These are phyloP conservation scores for Epichloe amarillans DNA, from an alignment of 2,329 filamentous ascomycete species.

Conservation along the genomic window DNA sequence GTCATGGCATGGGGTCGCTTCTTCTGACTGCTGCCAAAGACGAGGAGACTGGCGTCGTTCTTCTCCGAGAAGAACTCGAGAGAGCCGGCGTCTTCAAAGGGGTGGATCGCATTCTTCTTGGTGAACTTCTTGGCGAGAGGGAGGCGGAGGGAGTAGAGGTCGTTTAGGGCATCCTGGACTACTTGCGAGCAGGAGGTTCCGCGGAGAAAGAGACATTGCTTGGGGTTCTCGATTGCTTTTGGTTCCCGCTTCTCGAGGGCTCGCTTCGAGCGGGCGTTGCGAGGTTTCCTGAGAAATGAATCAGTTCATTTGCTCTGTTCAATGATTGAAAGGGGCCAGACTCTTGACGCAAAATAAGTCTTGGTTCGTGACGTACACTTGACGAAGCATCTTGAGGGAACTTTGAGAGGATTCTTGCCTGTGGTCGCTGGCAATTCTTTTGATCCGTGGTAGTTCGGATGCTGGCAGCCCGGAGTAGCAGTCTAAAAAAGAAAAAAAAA, in stretches of 20 bases:
- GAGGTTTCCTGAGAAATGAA: slow-evolving; percentile 37
- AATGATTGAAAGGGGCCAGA: too few species aligned
- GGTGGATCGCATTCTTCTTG: slow-evolving; percentile 93
- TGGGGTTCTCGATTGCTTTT: slow-evolving; percentile 79
- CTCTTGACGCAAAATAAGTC: too few species aligned
- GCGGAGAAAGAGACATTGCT: slow-evolving; percentile 78
- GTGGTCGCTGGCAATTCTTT: neutral
- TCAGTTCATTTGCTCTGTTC: neutral
- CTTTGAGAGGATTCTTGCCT: neutral
- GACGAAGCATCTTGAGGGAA: slow-evolving; percentile 30
- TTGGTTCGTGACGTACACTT: slow-evolving; percentile 27
- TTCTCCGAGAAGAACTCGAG: slow-evolving; percentile 94
- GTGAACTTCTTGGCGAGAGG: slow-evolving; percentile 81
- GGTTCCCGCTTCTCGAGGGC: slow-evolving; percentile 87
- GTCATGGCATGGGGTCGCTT: slow-evolving; percentile 91
- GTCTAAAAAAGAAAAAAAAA: slow-evolving; percentile 12
- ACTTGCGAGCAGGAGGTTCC: slow-evolving; percentile 76
- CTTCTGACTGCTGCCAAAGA: slow-evolving; percentile 79
- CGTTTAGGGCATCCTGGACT: slow-evolving; percentile 69
- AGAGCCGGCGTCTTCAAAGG: slow-evolving; percentile 78
- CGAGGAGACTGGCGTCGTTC: slow-evolving; percentile 78
- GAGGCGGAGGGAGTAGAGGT: slow-evolving; percentile 73
- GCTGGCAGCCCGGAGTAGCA: neutral
- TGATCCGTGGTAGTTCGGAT: neutral
- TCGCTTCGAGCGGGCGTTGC: slow-evolving; percentile 79